These are phyloP conservation scores for Cladophialophora bantiana DNA, from an alignment of 2,329 filamentous ascomycete genomes.

Conservation along the genomic window DNA sequence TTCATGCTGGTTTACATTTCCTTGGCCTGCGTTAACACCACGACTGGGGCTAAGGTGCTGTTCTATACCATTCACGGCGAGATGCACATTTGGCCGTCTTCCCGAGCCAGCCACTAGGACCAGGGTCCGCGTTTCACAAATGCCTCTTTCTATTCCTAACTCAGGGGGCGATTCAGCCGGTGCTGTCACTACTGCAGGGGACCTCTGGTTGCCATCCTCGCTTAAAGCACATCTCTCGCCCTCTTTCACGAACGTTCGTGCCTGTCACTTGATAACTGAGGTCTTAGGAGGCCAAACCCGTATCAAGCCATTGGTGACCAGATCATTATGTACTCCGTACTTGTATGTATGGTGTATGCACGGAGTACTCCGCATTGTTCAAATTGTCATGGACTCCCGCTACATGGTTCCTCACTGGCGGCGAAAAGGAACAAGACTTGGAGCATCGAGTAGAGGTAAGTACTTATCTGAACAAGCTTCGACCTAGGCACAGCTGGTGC, in stretches of 20 bases:
- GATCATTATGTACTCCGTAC: no score
- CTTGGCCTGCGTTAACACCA: background rate
- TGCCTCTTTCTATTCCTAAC: conserved; percentile 11
- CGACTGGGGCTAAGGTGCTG: background rate
- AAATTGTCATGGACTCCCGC: background rate
- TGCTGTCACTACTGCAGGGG: conserved; percentile 19
- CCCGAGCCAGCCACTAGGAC: conserved; percentile 15
- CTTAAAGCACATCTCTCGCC: conserved; percentile 3
- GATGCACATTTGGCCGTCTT: conserved; percentile 4
- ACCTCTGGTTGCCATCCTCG: conserved; percentile 14
- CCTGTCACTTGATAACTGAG: background rate
- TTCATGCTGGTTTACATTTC: conserved; percentile 13
- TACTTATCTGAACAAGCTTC: background rate
- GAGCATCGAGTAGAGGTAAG: background rate
- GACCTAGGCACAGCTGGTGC: background rate
- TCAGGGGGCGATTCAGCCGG: conserved; percentile 14
- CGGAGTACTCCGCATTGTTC: background rate
- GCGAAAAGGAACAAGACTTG: background rate
- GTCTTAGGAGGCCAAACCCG: background rate
- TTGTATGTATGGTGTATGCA: no score
- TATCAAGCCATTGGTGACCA: background rate
- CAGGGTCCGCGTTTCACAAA: conserved; percentile 21
- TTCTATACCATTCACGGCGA: conserved; percentile 1
- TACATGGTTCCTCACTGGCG: background rate
- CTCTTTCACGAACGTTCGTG: background rate